Base-by-base conservation (phyloP, 129 eudicot genomes). In the Pittosporum tobira region DNA sequence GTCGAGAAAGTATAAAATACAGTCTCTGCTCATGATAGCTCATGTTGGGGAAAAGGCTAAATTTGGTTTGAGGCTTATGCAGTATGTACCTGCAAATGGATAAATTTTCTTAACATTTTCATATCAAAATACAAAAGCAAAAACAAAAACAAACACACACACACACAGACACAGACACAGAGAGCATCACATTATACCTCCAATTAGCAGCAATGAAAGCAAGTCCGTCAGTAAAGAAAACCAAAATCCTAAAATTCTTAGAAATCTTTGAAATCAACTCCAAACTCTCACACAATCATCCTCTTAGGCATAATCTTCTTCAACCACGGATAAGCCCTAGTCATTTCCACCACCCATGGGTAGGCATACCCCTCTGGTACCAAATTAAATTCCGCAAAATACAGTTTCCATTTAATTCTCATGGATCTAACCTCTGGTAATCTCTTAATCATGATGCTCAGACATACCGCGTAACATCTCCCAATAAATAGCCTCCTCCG, bases 351-450 rank as follows among this genome's bases (percentile, higher is more conserved):
- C 15, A 82, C 66, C 95, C 95, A 85, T 0, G 87, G 79, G 57
- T 48, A 57, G 5, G 72, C 75, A 56, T 64, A 76, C 20, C 88
- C 94, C 24, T 87, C 88, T n/a, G 96, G 96, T 7, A 87, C 94
- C 64, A 87, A 75, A 66, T 77, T 83, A 53, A 79, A 87, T 36
- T 87, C 96, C 6, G 94, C 87, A 44, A 87, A 87, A 77, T 81
- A 87, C 28, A 88, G 94, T 63, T 83, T 83, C 24, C 94, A 94
- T 48, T 87, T 83, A 12, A 81, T 34, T 61, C 64, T 71, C 64
- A 81, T 68, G 46, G 80, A 64, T 54, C 85, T 64, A 18, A 77
- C 58, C 46, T 87, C 84, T 42, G 86, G 84, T 51, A 87, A 87
- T 61, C 94, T 61, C 59, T 73, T 63, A 65, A 62, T 71, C 86